phyloP scores from a whole-genome alignment of 306 rosid genomes.

The Quillaja saponaria region DNA sequence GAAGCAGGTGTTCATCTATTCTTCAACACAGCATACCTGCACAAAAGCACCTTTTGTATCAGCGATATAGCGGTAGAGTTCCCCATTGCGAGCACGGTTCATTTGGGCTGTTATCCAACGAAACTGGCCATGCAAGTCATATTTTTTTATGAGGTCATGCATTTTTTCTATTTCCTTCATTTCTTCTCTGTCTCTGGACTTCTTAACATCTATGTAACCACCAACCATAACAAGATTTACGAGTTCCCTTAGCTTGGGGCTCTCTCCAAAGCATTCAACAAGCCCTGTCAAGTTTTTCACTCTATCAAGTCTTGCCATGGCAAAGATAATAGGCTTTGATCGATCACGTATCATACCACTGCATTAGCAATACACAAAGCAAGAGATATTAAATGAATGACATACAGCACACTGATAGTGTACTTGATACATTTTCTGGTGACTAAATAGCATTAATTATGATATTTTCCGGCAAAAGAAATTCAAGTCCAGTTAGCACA shows the following conservation, averaged over 20 bases:
- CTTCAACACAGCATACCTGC: slow-evolving; percentile 49
- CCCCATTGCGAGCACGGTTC: slow-evolving; percentile 74
- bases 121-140: slow-evolving; percentile 54
- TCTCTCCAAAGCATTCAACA: slow-evolving; percentile 69
- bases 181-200: slow-evolving; percentile 68
- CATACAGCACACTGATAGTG: too few relatives aligned
- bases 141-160: slow-evolving; percentile 52
- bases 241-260: slow-evolving; percentile 57
- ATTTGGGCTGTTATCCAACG: slow-evolving; percentile 74
- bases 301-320: slow-evolving; percentile 65
- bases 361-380: slow-evolving; percentile 7
- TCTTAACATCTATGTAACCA: slow-evolving; percentile 56
- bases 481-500: too few relatives aligned
- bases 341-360: slow-evolving; percentile 59
- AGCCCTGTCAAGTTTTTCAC: slow-evolving; percentile 70
- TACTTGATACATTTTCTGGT: too few relatives aligned
- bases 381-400: neutral
- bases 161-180: slow-evolving; percentile 70
- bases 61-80: slow-evolving; percentile 67
- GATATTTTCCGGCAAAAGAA: too few relatives aligned
- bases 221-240: slow-evolving; percentile 66
- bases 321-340: slow-evolving; percentile 66
- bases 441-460: too few relatives aligned
- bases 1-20: neutral
- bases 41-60: slow-evolving; percentile 71